A percentile compares a stretch with the other conserved stretches of the same genome.
phyloP scores from a whole-genome alignment of 805 yeast genomes.

The Hyphopichia homilentoma region DNA sequence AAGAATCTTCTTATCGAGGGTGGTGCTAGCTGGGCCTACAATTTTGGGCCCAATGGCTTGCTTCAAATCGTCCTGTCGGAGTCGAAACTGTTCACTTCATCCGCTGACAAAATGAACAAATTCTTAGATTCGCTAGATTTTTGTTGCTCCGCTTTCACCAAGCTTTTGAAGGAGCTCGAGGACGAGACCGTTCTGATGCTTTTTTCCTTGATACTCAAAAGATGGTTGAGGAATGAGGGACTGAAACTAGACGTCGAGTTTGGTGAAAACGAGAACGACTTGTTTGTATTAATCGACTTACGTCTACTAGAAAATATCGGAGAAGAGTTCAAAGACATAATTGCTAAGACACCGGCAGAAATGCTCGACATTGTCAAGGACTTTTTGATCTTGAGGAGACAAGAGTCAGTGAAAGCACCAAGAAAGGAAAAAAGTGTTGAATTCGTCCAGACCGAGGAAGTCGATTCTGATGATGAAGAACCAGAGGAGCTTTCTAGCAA shows the following conservation, averaged over 20 bases:
- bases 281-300: constrained; percentile 53
- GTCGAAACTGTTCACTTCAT: constrained; percentile 5
- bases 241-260: constrained; percentile 7
- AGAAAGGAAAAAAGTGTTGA: not conserved
- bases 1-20: constrained; percentile 29
- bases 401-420: constrained; percentile 8
- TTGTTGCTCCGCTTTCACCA: constrained; percentile 24
- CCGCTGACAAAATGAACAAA: constrained; percentile 22
- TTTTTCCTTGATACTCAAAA: constrained; percentile 50
- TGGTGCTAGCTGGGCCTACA: constrained; percentile 37
- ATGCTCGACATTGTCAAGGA: constrained; percentile 41
- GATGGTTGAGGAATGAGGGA: constrained; percentile 48
- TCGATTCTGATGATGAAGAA: constrained; percentile 18
- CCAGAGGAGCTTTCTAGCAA: constrained; percentile 11
- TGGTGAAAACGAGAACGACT: constrained; percentile 25
- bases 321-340: constrained; percentile 51
- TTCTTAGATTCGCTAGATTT: constrained; percentile 28
- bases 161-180: constrained; percentile 47
- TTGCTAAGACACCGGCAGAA: constrained; percentile 55
- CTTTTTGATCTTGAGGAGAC: constrained; percentile 6
- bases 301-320: constrained; percentile 62
- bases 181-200: constrained; percentile 42
- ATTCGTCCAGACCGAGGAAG: not conserved
- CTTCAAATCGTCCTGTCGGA: constrained; percentile 20
- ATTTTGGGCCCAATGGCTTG: constrained; percentile 38